Evolutionary conservation across 345 rosid species (phyloP).

Genomic region (Atalantia buxifolia): DNA sequence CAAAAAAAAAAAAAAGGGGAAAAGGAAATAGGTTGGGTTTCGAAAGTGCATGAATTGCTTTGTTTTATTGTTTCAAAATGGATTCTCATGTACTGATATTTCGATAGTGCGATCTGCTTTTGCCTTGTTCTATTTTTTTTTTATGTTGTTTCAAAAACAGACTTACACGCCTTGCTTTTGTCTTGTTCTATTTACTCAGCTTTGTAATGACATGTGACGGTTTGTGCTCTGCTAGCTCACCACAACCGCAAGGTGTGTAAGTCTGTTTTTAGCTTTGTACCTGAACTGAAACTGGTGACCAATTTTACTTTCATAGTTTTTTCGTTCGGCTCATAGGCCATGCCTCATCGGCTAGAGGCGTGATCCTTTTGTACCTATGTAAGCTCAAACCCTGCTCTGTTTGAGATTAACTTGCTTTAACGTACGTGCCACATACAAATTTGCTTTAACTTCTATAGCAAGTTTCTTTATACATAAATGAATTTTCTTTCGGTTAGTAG

Average conservation of each 20-base stretch:
- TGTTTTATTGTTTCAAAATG: not conserved
- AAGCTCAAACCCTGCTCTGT: no score
- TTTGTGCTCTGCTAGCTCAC: not conserved
- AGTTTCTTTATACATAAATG: no score
- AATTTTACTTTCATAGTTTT: not conserved
- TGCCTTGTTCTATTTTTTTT: not conserved
- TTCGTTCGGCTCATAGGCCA: not conserved
- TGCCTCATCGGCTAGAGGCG: not conserved
- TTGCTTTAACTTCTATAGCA: no score
- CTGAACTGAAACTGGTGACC: not conserved
- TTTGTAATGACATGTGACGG: not conserved
- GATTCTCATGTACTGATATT: constrained; percentile 5
- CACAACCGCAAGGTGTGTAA: not conserved
- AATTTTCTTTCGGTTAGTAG: no score
- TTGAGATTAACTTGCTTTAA: no score
- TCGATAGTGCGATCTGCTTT: constrained; percentile 8
- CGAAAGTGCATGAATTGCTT: not conserved
- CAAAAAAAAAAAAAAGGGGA: not conserved
- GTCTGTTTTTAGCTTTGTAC: not conserved
- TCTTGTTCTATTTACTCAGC: not conserved
- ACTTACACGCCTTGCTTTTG: no score
- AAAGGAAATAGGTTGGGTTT: not conserved
- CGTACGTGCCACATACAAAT: no score
- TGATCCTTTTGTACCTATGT: not conserved
- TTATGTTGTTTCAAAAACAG: no score